phyloP scores from a whole-genome alignment of 352 stramenopile species.

The Globisporangium solare region DNA sequence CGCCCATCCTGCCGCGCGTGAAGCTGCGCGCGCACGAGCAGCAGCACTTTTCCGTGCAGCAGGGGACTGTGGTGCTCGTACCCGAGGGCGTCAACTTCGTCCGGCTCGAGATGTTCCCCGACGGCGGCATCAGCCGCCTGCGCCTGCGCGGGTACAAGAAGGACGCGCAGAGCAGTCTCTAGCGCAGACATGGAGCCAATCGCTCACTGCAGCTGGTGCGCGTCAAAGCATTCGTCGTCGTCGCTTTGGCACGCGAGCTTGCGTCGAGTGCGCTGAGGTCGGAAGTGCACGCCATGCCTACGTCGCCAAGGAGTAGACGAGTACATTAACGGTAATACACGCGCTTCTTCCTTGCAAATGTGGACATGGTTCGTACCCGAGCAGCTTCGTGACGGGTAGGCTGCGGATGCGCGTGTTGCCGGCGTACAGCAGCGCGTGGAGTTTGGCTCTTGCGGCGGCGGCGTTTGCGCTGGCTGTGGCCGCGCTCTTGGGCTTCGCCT shows the following conservation, averaged over 20 bases:
- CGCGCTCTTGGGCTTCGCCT: background rate
- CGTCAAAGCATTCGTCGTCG: too few species aligned
- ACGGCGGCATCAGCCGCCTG: conserved; percentile 91
- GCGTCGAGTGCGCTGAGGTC: conserved; percentile 15
- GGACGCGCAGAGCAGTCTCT: conserved; percentile 28
- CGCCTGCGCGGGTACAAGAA: conserved; percentile 79
- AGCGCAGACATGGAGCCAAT: background rate
- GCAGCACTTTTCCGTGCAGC: conserved; percentile 74
- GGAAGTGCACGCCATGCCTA: conserved; percentile 38
- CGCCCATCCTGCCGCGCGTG: conserved; percentile 78
- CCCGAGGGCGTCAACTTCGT: conserved; percentile 85
- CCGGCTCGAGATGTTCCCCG: conserved; percentile 91
- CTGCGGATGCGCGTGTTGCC: conserved; percentile 39
- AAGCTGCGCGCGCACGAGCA: conserved; percentile 85
- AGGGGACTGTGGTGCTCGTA: conserved; percentile 53
- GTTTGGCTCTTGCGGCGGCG: background rate
- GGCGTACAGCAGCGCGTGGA: conserved; percentile 15
- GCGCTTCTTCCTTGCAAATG: background rate
- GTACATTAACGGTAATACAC: conserved; percentile 1
- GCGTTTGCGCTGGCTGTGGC: background rate
- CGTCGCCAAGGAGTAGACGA: background rate
- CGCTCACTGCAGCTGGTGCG: too few species aligned
- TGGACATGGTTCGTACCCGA: conserved; percentile 20
- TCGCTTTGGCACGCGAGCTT: too few species aligned
- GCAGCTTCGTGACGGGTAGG: conserved; percentile 34